These are phyloP conservation scores for Rubia tinctorum DNA, from an alignment of 305 asterid species.

Conservation along the genomic window DNA sequence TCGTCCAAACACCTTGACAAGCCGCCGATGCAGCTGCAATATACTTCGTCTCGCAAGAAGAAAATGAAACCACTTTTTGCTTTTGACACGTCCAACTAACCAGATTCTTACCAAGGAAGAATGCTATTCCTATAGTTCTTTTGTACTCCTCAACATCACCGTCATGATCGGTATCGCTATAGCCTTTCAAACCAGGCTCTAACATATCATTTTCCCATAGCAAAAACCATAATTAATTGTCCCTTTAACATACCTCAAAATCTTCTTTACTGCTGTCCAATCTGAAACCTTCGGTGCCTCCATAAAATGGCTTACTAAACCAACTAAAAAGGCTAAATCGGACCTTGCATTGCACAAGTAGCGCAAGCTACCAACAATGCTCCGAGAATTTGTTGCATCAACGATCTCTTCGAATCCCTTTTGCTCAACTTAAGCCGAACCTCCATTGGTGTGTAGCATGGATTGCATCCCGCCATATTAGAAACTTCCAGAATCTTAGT, in stretches of 20 bases:
- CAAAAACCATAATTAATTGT: background rate
- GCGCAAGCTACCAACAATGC: background rate
- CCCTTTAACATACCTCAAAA: background rate
- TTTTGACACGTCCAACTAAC: background rate
- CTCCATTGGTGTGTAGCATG: background rate
- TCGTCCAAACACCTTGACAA: background rate
- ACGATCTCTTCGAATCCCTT: background rate
- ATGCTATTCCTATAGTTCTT: background rate
- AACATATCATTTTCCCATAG: background rate
- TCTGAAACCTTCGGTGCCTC: background rate
- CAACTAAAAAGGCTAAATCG: too few species aligned
- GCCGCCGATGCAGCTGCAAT: background rate
- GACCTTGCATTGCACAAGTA: background rate
- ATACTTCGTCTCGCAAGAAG: background rate
- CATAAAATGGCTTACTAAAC: background rate
- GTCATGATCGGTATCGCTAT: background rate
- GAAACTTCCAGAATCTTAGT: background rate
- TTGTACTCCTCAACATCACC: background rate
- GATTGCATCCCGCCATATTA: background rate
- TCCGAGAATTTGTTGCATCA: background rate
- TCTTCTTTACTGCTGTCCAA: background rate
- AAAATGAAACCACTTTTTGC: background rate
- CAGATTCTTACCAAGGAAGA: background rate
- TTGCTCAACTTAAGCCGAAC: background rate
- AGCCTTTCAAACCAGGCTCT: background rate